Base-by-base conservation (phyloP, 805 yeast genomes). In the Teunomyces cretensis region DNA sequence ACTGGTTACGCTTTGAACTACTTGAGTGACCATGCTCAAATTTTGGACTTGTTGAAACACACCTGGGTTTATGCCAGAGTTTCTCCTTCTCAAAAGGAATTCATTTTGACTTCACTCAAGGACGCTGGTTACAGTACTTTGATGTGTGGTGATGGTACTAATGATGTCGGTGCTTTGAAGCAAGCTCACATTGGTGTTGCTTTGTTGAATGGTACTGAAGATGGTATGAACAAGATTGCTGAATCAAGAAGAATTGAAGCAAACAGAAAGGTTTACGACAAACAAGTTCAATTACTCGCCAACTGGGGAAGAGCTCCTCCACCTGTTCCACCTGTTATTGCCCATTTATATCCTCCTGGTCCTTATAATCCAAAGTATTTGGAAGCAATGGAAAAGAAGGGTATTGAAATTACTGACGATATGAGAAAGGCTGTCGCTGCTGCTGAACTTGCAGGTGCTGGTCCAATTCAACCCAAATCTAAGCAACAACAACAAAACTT, bases 71-170 rank as follows among this genome's bases (percentile, higher is more conserved):
- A 88, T 62, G 97, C 99, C 37, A 86, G 99, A 72, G 98, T 94
- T 27, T 92, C 98, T 6, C 99, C 99, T 33, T 61, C 86, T 19
- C 99, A 94, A 72, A 94, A 94, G 70, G 99, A 94, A 68, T 89
- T 86, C 54, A 83, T 94, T 56, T 75, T 94, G 58, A 84, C 83
- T 50, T 79, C 90, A 31, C 79, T 88, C 64, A 94, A 92, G 66
- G 84, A 81, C 50, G 78, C 88, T 64, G 97, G 97, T 19, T 94
- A 92, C 69, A 86, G 81, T 61, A 94, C 98, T 17, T 78, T 94
- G 57, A 94, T 94, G 99, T 94, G 99, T 70, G 99, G 99, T 76
- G 99, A 94, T 70, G 99, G 99, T 70, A 94, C 99, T n/a, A 94
- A 94, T 63, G 99, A 94, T 75, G 99, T 94, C 41, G 99, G 99